Conservation (phyloP, 257 asterid genomes). For the Fraxinus cuspidata region DNA sequence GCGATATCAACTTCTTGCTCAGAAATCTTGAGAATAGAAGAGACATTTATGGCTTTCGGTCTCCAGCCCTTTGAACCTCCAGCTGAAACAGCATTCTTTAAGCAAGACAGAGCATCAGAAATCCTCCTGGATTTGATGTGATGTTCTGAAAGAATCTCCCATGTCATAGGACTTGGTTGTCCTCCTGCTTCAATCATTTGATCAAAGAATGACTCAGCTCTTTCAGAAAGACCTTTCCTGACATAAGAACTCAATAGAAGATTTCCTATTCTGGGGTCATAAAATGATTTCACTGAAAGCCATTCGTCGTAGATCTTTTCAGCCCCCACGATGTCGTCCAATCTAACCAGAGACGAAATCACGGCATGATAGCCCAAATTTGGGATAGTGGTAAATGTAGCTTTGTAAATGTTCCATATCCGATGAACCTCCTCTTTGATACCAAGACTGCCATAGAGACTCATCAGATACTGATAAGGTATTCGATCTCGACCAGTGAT, state of each 20-base stretch:
- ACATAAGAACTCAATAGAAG: conserved; percentile 64
- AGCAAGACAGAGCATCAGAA: conserved; percentile 73
- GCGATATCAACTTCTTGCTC: conserved; percentile 54
- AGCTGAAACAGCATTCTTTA: conserved; percentile 57
- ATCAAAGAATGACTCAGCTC: conserved; percentile 59
- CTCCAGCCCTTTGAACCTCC: conserved; percentile 72
- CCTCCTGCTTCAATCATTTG: conserved; percentile 72
- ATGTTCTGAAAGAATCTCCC: conserved; percentile 83
- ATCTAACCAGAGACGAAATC: conserved; percentile 65
- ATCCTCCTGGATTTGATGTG: conserved; percentile 55
- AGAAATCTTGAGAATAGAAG: conserved; percentile 48
- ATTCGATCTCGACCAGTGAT: conserved; percentile 66
- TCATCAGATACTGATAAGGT: conserved; percentile 78
- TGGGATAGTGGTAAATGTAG: conserved; percentile 51
- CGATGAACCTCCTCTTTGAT: conserved; percentile 76
- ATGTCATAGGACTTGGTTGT: conserved; percentile 70
- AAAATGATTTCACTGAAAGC: conserved; percentile 57
- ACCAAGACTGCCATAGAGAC: conserved; percentile 67
- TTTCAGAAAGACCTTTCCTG: conserved; percentile 54
- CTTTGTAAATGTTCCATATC: conserved; percentile 74
- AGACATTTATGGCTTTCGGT: conserved; percentile 59
- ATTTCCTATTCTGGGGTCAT: conserved; percentile 77
- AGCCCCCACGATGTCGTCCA: conserved; percentile 70
- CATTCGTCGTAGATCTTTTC: conserved; percentile 76
- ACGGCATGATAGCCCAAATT: conserved; percentile 74